A percentile compares a stretch with the other conserved stretches of the same genome.
phyloP scores from a whole-genome alignment of 78 protist species.

The Paulinella micropora region DNA sequence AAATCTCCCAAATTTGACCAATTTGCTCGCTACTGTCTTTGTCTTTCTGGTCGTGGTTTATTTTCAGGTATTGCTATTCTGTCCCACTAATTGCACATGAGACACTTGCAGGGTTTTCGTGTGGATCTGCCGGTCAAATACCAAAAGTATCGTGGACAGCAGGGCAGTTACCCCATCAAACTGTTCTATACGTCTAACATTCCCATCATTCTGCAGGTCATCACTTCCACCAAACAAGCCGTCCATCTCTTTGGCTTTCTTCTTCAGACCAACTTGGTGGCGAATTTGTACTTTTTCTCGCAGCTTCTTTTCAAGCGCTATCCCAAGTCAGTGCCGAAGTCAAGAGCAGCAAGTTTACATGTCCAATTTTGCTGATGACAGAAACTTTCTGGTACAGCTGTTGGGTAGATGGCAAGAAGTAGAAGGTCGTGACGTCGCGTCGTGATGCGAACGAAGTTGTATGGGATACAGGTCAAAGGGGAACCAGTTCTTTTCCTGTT shows the following conservation, averaged over 20 bases:
- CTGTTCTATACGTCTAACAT: slow-evolving; percentile 99
- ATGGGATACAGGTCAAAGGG: not conserved
- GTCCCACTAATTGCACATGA: slow-evolving; percentile 82
- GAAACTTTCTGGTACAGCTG: slow-evolving; percentile 65
- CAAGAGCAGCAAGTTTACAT: no score
- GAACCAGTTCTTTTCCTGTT: slow-evolving; percentile 39
- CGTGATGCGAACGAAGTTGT: no score
- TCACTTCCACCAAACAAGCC: no score
- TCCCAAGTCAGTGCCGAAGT: no score
- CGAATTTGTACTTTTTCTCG: slow-evolving; percentile 89
- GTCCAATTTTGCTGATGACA: no score
- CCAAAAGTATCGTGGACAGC: slow-evolving; percentile 22
- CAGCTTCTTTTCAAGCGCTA: slow-evolving; percentile 82
- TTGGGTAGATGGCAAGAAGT: slow-evolving; percentile 85
- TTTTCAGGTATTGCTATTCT: slow-evolving; percentile 92
- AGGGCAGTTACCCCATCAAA: slow-evolving; percentile 91
- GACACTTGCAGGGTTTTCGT: slow-evolving; percentile 85
- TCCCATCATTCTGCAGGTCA: slow-evolving; percentile 97
- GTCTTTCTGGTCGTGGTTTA: slow-evolving; percentile 92
- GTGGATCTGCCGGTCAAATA: slow-evolving; percentile 79
- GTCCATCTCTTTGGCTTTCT: no score
- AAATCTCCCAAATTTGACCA: slow-evolving; percentile 94
- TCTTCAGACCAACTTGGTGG: slow-evolving; percentile 90
- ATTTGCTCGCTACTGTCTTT: slow-evolving; percentile 89
- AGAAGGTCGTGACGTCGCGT: not conserved